A percentile compares a stretch with the other conserved stretches of the same genome.
Evolutionary conservation across 2,329 filamentous ascomycete genomes (phyloP).

Genomic region (Clonostachys solani): DNA sequence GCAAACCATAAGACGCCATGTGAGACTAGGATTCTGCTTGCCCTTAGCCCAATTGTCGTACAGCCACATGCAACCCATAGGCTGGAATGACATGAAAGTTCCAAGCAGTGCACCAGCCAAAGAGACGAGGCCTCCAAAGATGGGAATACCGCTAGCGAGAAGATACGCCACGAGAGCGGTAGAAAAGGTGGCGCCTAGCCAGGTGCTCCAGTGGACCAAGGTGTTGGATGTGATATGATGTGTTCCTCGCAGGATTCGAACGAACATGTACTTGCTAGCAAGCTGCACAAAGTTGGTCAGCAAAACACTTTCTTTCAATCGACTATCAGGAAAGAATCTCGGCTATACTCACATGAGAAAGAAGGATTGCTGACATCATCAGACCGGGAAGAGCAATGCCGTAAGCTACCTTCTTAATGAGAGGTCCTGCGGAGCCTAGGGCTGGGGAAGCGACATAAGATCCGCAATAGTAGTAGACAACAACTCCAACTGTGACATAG

Average conservation of each 20-base stretch:
- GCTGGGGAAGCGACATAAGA: slow-evolving; percentile 60
- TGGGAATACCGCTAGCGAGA: slow-evolving; percentile 17
- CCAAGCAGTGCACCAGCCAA: slow-evolving; percentile 17
- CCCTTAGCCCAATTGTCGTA: slow-evolving; percentile 29
- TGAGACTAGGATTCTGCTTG: not conserved
- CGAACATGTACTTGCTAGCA: slow-evolving; percentile 17
- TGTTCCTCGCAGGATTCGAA: slow-evolving; percentile 17
- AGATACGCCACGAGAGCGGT: slow-evolving; percentile 17
- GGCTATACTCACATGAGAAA: no score
- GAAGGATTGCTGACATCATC: slow-evolving; percentile 10
- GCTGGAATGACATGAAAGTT: slow-evolving; percentile 16
- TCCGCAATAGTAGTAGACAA: slow-evolving; percentile 69
- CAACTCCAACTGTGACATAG: slow-evolving; percentile 61
- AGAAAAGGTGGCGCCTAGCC: slow-evolving; percentile 18
- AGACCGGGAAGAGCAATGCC: slow-evolving; percentile 69
- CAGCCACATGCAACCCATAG: slow-evolving; percentile 33
- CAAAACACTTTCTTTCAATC: no score
- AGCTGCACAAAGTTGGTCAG: slow-evolving; percentile 9
- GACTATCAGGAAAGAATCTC: no score
- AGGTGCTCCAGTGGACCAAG: slow-evolving; percentile 19
- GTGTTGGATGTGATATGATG: slow-evolving; percentile 20
- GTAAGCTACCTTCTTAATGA: slow-evolving; percentile 63
- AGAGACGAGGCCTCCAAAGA: slow-evolving; percentile 18
- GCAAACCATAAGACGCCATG: not conserved
- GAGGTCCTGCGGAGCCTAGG: slow-evolving; percentile 56